Evolutionary conservation across 1,139 yeast genomes (phyloP).

Genomic region (Lodderomyces oxycetoniae): DNA sequence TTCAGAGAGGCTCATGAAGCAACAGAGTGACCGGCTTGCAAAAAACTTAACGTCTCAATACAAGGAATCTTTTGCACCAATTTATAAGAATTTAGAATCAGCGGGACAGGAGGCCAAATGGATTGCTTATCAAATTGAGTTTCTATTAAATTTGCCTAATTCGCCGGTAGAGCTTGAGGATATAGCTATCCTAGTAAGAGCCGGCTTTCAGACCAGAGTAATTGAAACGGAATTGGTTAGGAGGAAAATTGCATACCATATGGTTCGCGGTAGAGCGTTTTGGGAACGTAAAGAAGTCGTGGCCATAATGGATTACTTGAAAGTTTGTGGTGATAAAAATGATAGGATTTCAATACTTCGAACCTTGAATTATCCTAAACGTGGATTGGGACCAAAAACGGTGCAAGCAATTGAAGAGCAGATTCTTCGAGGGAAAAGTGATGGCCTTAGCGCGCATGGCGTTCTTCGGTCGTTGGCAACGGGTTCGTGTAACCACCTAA

Average conservation of each 20-base stretch:
- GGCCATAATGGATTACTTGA: conserved; percentile 57
- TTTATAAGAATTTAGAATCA: conserved; percentile 35
- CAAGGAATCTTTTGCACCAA: conserved; percentile 42
- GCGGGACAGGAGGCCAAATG: conserved; percentile 52
- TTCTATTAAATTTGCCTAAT: conserved; percentile 36
- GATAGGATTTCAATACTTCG: conserved; percentile 31
- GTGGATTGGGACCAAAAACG: conserved; percentile 68
- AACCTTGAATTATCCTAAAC: conserved; percentile 54
- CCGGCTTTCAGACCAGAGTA: conserved; percentile 51
- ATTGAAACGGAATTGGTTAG: conserved; percentile 60
- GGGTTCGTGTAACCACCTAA: not conserved
- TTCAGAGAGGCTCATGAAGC: conserved; percentile 65
- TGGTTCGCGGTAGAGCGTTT: conserved; percentile 70
- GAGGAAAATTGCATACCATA: conserved; percentile 55
- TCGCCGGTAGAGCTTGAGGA: conserved; percentile 44
- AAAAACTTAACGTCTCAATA: conserved; percentile 48
- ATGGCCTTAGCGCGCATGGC: conserved; percentile 4
- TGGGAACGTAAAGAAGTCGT: conserved; percentile 75
- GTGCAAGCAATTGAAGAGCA: conserved; percentile 20
- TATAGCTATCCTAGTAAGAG: conserved; percentile 67
- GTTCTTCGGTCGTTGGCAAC: conserved; percentile 6
- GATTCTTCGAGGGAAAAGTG: not conserved
- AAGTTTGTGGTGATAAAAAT: conserved; percentile 51
- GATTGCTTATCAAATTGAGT: conserved; percentile 52
- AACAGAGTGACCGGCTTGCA: conserved; percentile 44